Base-by-base conservation (phyloP, 768 basidiomycete species). In the Amyloporia xantha region DNA sequence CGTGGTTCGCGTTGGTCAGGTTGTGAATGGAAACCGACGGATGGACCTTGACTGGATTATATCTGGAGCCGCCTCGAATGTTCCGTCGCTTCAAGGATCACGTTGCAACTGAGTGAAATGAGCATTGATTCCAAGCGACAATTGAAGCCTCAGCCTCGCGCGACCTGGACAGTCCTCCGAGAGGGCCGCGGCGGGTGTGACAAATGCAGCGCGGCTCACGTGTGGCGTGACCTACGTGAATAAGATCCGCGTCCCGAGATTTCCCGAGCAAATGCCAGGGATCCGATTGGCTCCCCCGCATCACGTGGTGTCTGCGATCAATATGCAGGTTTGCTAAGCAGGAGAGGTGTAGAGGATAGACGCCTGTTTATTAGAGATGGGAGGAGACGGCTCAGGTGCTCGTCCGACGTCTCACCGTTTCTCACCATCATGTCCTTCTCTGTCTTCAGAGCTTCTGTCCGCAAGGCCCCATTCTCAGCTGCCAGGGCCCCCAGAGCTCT, bases 401-500 rank as follows among this genome's bases (percentile, higher is more conserved):
- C 23, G 38, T 30, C 38, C 35, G 24, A 20, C 37, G 39, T 40
- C 40, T 19, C 24, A 39, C 27, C 43, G 23, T 17, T 28, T 48
- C 41, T 24, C 38, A 26, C 27, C 19, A 44, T n/a, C 44, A 84
- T 85, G 83, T 82, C 81, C 26, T 71, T 79, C 67, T 60, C 73
- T 58, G 66, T 73, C 35, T 62, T 84, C 41, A 76, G 81, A 55
- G 62, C 68, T 4, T 72, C 81, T 23, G 60, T 73, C 44, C 76
- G 81, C 60, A 74, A 67, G 54, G 68, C 71, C 42, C 65, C 70
- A 39, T 53, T 63, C 49, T 40, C 55, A 24, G 39, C 52, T 41
- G 41, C 55, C 48, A 53, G 58, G 24, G 35, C 33, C 10, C 21
- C 57, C 17, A 48, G 57, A 21, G 55, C 58, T 40, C 26, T 72